Evolutionary conservation across 2,329 filamentous ascomycete genomes (phyloP).

Genomic region (Xylaria digitata): DNA sequence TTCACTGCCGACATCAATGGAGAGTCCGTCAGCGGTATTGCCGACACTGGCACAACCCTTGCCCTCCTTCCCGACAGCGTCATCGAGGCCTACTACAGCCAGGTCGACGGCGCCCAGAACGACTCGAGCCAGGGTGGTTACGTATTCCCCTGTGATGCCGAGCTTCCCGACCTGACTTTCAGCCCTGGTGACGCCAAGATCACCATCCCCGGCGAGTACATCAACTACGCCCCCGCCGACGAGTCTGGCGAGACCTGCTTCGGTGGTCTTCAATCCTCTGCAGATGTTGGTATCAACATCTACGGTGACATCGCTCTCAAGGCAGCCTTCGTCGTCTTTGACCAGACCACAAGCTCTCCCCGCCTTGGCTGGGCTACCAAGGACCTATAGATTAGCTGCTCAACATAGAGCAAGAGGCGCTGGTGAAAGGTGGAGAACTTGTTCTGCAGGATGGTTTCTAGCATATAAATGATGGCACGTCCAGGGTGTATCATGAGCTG

Average conservation of each 20-base stretch:
- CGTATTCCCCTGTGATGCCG: conserved; percentile 62
- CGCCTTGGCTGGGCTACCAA: conserved; percentile 58
- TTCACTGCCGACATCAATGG: conserved; percentile 48
- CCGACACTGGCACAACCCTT: conserved; percentile 70
- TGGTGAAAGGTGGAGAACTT: neutral
- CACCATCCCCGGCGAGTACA: conserved; percentile 61
- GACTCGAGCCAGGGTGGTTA: conserved; percentile 58
- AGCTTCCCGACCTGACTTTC: conserved; percentile 62
- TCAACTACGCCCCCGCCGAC: conserved; percentile 62
- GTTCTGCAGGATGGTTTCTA: neutral
- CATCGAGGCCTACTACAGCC: conserved; percentile 62
- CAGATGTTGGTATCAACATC: conserved; percentile 61
- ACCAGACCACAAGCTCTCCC: conserved; percentile 54
- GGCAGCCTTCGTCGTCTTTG: conserved; percentile 72
- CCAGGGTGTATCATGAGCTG: conserved; percentile 4
- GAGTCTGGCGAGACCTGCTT: conserved; percentile 63
- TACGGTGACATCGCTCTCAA: conserved; percentile 76
- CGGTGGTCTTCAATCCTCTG: conserved; percentile 69
- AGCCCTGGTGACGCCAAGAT: conserved; percentile 59
- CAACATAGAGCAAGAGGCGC: neutral
- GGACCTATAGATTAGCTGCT: conserved; percentile 33
- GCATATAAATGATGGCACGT: neutral
- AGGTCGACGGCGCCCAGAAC: conserved; percentile 58
- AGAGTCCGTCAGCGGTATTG: conserved; percentile 57
- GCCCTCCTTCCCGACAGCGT: conserved; percentile 57